Percentiles rank a stretch among this genome's conserved stretches.
phyloP scores from a whole-genome alignment of 129 eudicot genomes.

The Helianthus tuberosus region DNA sequence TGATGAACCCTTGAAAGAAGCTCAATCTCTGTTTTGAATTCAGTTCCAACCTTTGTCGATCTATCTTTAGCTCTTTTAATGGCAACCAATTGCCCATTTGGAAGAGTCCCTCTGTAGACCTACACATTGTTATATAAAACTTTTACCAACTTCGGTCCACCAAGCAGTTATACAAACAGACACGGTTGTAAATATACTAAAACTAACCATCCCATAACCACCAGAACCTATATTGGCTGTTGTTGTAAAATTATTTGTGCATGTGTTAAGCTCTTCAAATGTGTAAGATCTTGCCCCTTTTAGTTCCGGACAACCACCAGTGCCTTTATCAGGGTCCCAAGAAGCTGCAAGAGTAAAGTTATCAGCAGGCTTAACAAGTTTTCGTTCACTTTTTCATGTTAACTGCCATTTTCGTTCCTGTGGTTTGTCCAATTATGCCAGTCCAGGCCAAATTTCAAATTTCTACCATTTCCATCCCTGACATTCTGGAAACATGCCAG shows the following conservation, averaged over 20 bases:
- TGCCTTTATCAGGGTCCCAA: constrained; percentile 62
- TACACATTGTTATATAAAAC: constrained; percentile 23
- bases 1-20: constrained; percentile 98
- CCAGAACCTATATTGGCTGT: constrained; percentile 77
- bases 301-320: constrained; percentile 63
- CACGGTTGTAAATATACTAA: background rate
- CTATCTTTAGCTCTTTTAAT: constrained; percentile 81
- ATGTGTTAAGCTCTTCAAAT: constrained; percentile 65
- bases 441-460: too few relatives aligned
- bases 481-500: too few relatives aligned
- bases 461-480: too few relatives aligned
- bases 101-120: constrained; percentile 93
- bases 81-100: constrained; percentile 69
- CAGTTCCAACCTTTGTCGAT: constrained; percentile 75
- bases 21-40: constrained; percentile 98
- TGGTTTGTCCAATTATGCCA: too few relatives aligned
- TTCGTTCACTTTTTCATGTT: background rate
- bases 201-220: constrained; percentile 86
- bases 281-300: constrained; percentile 73
- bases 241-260: constrained; percentile 74
- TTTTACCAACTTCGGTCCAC: constrained; percentile 5
- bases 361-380: background rate
- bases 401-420: too few relatives aligned
- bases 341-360: constrained; percentile 44
- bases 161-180: background rate